Conservation (phyloP, 2,329 filamentous ascomycete species). For the Whalleya microplaca region DNA sequence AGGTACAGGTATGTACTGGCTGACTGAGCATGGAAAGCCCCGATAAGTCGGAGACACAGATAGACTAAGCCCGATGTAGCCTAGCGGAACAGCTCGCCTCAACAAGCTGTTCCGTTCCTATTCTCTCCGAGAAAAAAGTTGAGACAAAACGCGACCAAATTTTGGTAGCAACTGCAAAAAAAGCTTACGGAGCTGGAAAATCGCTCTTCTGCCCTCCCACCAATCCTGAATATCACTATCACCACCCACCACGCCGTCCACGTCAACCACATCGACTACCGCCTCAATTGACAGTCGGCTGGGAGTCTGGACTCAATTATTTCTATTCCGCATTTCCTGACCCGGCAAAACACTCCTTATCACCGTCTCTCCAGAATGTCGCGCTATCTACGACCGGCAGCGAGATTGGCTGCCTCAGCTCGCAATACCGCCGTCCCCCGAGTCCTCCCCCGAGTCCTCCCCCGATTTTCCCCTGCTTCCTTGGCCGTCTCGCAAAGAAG, state of each 20-base stretch:
- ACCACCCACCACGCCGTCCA: constrained; percentile 12
- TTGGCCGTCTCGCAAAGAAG: constrained; percentile 51
- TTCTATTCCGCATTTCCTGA: constrained; percentile 12
- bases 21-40: constrained; percentile 1
- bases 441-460: constrained; percentile 42
- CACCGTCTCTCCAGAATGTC: constrained; percentile 43
- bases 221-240: constrained; percentile 7
- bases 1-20: neutral
- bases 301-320: constrained; percentile 19
- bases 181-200: constrained; percentile 34
- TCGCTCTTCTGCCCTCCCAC: constrained; percentile 29
- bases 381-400: constrained; percentile 55
- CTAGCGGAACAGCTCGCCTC: constrained; percentile 23
- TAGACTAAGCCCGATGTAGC: constrained; percentile 12
- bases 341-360: constrained; percentile 14
- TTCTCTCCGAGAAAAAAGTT: constrained; percentile 33
- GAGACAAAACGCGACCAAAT: constrained; percentile 22
- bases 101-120: constrained; percentile 30
- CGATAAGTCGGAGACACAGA: constrained; percentile 11
- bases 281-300: constrained; percentile 25
- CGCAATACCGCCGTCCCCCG: constrained; percentile 42
- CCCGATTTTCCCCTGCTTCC: constrained; percentile 41
- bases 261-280: constrained; percentile 5
- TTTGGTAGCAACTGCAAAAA: constrained; percentile 27
- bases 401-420: constrained; percentile 51